A percentile compares a stretch with the other conserved stretches of the same genome.
Evolutionary conservation across 129 eudicot genomes (phyloP).

Genomic region (Arctium lappa): DNA sequence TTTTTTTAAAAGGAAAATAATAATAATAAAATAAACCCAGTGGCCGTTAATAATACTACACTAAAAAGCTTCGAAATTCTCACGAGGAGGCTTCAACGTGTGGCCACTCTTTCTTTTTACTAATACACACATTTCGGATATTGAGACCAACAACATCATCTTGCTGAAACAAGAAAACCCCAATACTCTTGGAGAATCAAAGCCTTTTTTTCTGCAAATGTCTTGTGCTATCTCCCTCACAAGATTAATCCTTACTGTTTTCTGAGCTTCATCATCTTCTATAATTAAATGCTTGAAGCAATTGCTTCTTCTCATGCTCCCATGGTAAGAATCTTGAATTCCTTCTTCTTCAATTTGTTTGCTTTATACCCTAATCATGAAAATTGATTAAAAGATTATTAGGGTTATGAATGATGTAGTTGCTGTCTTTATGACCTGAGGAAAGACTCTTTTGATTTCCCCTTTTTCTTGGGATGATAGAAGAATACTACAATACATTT

Average conservation of each 20-base stretch:
- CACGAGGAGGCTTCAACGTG: conserved; percentile 39
- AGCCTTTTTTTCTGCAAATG: conserved; percentile 8
- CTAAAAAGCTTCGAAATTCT: conserved; percentile 14
- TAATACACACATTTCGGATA: conserved; percentile 12
- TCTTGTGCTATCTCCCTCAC: conserved; percentile 4
- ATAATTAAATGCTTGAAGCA: conserved; percentile 45
- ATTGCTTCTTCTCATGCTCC: conserved; percentile 39
- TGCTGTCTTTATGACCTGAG: not conserved
- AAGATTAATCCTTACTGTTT: not conserved
- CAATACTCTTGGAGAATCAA: not conserved
- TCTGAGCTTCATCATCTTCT: conserved; percentile 15
- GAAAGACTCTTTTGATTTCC: not conserved
- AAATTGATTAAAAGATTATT: not conserved
- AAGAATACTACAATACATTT: not conserved
- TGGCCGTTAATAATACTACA: conserved; percentile 14
- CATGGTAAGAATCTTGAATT: conserved; percentile 37
- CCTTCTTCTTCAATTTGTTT: not conserved
- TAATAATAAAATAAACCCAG: conserved; percentile 6
- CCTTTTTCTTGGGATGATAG: not conserved
- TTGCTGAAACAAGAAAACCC: conserved; percentile 8
- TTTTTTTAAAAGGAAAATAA: not conserved
- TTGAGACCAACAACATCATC: conserved; percentile 18
- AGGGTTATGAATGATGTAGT: not conserved
- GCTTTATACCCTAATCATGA: not conserved
- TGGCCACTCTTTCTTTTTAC: conserved; percentile 35